Evolutionary conservation across 768 basidiomycete species (phyloP).

Genomic region (Termitomyces sp.): DNA sequence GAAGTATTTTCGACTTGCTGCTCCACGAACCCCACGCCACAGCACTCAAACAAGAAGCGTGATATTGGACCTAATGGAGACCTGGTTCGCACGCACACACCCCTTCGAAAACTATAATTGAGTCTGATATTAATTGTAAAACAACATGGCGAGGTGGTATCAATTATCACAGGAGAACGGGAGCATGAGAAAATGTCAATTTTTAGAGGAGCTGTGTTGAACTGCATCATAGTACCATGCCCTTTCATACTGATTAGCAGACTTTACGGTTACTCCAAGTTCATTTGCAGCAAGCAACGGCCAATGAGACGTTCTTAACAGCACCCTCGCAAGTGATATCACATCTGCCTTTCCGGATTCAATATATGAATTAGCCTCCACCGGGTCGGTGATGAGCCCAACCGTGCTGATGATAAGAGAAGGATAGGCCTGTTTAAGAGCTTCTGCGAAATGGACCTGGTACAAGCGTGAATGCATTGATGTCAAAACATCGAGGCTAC

Average conservation of each 20-base stretch:
- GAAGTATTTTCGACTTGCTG: too few relatives aligned
- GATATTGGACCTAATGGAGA: too few relatives aligned
- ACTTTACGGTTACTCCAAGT: conserved; percentile 59
- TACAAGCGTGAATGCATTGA: not conserved
- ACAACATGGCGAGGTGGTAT: too few relatives aligned
- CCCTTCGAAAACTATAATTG: too few relatives aligned
- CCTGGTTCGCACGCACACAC: too few relatives aligned
- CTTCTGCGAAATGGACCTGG: conserved; percentile 65
- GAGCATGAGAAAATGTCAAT: too few relatives aligned
- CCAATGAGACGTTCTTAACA: conserved; percentile 66
- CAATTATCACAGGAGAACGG: too few relatives aligned
- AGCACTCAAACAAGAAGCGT: too few relatives aligned
- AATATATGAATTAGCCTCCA: conserved; percentile 52
- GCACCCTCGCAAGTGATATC: conserved; percentile 60
- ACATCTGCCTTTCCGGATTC: conserved; percentile 64
- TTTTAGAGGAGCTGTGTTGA: too few relatives aligned
- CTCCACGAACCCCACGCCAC: too few relatives aligned
- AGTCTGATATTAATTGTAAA: too few relatives aligned
- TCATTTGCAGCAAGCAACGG: conserved; percentile 54
- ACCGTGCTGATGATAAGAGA: conserved; percentile 56
- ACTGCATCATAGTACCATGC: conserved; percentile 31
- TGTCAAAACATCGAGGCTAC: not conserved
- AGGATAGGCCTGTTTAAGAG: conserved; percentile 56
- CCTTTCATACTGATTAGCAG: conserved; percentile 69
- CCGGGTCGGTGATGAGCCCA: conserved; percentile 64